Percentiles rank a stretch among this genome's conserved stretches.
Conservation (phyloP, 2,329 filamentous ascomycete genomes). For the Sclerotinia glacialis region DNA sequence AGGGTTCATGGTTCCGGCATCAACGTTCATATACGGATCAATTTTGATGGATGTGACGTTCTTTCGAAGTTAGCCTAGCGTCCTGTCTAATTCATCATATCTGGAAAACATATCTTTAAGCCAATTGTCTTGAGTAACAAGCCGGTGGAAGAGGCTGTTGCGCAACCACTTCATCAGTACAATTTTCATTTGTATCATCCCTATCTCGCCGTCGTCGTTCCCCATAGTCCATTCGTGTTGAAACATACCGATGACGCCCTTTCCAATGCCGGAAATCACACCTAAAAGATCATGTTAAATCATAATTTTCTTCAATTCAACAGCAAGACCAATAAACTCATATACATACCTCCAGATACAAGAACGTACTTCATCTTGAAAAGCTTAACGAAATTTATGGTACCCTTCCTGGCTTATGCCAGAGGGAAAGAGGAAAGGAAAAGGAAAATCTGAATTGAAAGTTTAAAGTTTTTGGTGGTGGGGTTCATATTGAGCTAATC, state of each 20-base stretch:
- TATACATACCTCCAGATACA: slow-evolving; percentile 64
- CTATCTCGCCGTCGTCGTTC: background rate
- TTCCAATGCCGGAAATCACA: slow-evolving; percentile 57
- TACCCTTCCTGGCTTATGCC: slow-evolving; percentile 35
- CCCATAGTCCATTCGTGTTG: background rate
- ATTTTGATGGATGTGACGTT: slow-evolving; percentile 67
- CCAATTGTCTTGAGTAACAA: slow-evolving; percentile 77
- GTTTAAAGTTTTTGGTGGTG: slow-evolving; percentile 24
- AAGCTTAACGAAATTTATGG: slow-evolving; percentile 26
- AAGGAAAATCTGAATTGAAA: slow-evolving; percentile 18
- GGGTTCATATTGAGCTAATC: slow-evolving; percentile 1
- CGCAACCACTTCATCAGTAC: slow-evolving; percentile 15
- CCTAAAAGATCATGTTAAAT: slow-evolving; percentile 35
- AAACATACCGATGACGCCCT: slow-evolving; percentile 63
- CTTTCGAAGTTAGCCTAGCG: slow-evolving; percentile 37
- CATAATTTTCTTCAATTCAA: background rate
- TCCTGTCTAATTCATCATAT: slow-evolving; percentile 5
- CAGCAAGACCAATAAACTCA: background rate
- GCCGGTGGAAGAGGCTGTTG: slow-evolving; percentile 64
- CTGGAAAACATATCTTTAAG: slow-evolving; percentile 61
- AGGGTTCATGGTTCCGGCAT: slow-evolving; percentile 64
- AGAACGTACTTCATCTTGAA: slow-evolving; percentile 76
- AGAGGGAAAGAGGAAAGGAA: slow-evolving; percentile 34
- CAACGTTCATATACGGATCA: slow-evolving; percentile 72
- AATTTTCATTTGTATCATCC: background rate